Evolutionary conservation across 1,284 basidiomycete species (phyloP), one percentile per base, ranked within the genome.

Genomic region (Ganoderma boninense): DNA sequence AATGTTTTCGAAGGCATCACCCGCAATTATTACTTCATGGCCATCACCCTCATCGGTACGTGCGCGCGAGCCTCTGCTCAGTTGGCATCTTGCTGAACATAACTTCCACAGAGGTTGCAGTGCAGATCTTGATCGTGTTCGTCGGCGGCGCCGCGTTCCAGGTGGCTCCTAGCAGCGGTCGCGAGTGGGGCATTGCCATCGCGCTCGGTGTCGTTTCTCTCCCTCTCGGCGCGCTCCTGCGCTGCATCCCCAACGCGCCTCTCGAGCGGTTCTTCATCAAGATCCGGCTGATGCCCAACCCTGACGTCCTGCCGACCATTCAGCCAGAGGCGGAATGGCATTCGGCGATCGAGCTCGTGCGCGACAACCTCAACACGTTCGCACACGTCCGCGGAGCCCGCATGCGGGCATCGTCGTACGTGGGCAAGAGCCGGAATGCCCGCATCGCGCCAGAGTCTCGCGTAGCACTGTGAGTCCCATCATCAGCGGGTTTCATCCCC

Each of bases 181-280:
- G 89, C 54, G 95, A 98, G 81, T 99, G 98, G 98, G 97, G 90
- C 64, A 96, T 99, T 74, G 95, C 95, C 1, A 84, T 99, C 65
- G 91, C 94, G 32, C 88, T 98, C 62, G 98, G 97, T 54, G 77
- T 94, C 67, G 87, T 97, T 62, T 93, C 97, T 11, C 89, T 98
- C 71, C 97, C 97, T 3, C 85, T 98, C 75, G 98, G 96, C 67
- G 92, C 87, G 44, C 78, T 97, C 69, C 89, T 97, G 74, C 94
- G 97, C 49, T 80, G 91, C 52, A 81, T 98, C 29, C 97, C 98
- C 40, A 96, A 94, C 73, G 87, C 78, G 56, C 95, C 95, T 0
- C 89, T 97, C 76, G 93, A 96, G 77, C 86, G 85, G 38, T 67
- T 95, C 68, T 90, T 98, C 80, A 88, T 91, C 77, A 82, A 83